A percentile compares a stretch with the other conserved stretches of the same genome.
Conservation (phyloP, 169 alveolate genomes). For the Plasmodium reichenowi region DNA sequence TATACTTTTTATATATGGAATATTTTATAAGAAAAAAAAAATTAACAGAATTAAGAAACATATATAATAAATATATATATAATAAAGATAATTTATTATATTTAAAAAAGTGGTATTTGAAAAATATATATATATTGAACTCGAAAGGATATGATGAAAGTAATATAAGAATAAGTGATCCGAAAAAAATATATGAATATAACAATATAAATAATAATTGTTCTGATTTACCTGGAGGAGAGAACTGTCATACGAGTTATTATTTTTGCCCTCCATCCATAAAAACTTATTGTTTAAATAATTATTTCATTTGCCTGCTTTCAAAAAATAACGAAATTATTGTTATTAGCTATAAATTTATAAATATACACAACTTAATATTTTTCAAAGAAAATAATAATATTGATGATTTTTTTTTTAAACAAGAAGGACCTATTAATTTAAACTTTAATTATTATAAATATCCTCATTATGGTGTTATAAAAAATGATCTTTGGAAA, state of each 20-base stretch:
- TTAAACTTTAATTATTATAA: conserved; percentile 3
- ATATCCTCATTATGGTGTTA: neutral
- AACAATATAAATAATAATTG: neutral
- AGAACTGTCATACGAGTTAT: neutral
- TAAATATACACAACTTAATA: conserved; percentile 15
- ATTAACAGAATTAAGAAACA: neutral
- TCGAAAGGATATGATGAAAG: neutral
- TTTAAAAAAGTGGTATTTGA: conserved; percentile 6
- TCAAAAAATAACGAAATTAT: neutral
- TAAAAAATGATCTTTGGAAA: conserved; percentile 16
- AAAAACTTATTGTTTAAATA: conserved; percentile 10
- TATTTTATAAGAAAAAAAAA: conserved; percentile 41
- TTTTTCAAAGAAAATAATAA: conserved; percentile 39
- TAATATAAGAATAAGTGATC: no score
- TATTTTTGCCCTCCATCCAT: no score
- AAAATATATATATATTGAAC: conserved; percentile 31
- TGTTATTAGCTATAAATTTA: conserved; percentile 3
- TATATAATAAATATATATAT: conserved; percentile 22
- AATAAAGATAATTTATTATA: conserved; percentile 15
- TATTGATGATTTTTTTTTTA: neutral
- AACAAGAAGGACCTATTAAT: neutral
- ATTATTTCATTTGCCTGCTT: conserved; percentile 29
- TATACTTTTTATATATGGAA: conserved; percentile 39
- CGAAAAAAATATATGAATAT: neutral
- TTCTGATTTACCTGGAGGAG: neutral